Evolutionary conservation across 2,329 filamentous ascomycete species (phyloP), one percentile per base, ranked within the genome.

Genomic region (Arthrinium puccinioides): DNA sequence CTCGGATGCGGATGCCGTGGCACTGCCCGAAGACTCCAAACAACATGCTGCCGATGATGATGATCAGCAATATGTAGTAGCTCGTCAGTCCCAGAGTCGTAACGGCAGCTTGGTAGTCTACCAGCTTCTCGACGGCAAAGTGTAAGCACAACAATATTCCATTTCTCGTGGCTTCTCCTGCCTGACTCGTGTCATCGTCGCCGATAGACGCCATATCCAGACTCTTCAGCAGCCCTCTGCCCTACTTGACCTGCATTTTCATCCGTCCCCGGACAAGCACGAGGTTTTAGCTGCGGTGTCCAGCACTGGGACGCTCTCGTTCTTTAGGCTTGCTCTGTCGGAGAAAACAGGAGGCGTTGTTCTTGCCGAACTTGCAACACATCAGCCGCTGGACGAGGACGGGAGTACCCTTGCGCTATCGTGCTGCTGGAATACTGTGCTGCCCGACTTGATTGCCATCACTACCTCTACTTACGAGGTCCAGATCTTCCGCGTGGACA

Each of bases 241-340:
- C 6, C 73, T 96, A 20, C 72, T 96, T 37, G 89, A 96, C 55
- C 66, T 96, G 21, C 86, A 89, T 49, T 97, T 96, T 57, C 77
- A 82, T 42, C 76, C 74, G 2, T 53, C 61, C 36, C 45, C 51
- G 2, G 56, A 67, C 37, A 50, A 50, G 7, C 62, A 60, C 34
- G 68, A 70, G 21, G 62, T 84, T 4, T 70, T 94, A 37, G 87
- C 79, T 9, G 78, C 82, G 4, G 86, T 87, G 8, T 86, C 84
- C 2, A 95, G 87, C 44, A 86, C 83, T 1, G 86, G 83, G 0
- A 71, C 72, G 0, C 62, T 94, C 10, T 72, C 72, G 1, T 66
- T 90, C 34, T 87, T 82, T 58, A 66, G 57, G 45, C 61, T 82
- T 30, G 52, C 15, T 5, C 44, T 42, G 7, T 34, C 45, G 28